These are phyloP conservation scores for Annulohypoxylon nitens DNA, from an alignment of 495 filamentous ascomycete species.

Conservation along the genomic window DNA sequence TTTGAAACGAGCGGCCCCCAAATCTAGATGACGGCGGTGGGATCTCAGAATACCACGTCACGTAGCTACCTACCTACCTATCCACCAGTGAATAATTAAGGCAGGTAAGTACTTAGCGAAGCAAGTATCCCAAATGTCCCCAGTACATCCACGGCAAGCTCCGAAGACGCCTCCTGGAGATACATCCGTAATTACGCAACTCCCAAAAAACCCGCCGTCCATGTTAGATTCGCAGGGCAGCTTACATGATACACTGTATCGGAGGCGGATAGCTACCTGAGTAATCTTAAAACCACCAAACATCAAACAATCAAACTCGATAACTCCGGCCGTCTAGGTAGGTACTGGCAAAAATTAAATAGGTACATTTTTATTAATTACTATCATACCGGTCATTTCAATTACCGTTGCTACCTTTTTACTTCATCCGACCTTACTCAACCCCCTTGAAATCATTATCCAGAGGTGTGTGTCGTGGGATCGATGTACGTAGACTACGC, in stretches of 20 bases:
- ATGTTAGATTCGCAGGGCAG: not conserved
- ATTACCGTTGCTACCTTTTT: not conserved
- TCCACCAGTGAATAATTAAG: not conserved
- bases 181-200: constrained; percentile 1
- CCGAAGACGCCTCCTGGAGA: not conserved
- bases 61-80: not conserved
- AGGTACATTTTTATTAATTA: not conserved
- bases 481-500: not conserved
- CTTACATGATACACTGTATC: not conserved
- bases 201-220: not conserved
- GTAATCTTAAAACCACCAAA: constrained; percentile 4
- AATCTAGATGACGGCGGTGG: constrained; percentile 20
- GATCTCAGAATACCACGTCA: constrained; percentile 33
- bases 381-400: constrained; percentile 3
- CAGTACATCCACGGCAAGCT: not conserved
- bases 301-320: not conserved
- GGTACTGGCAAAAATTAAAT: not conserved
- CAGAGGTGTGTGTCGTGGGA: not conserved
- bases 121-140: not conserved
- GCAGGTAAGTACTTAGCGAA: constrained; percentile 4
- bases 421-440: not conserved
- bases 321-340: not conserved
- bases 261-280: not conserved
- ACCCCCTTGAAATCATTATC: not conserved
- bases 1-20: constrained; percentile 9